phyloP scores from a whole-genome alignment of 768 basidiomycete genomes.

The Boletellus emodensis region DNA sequence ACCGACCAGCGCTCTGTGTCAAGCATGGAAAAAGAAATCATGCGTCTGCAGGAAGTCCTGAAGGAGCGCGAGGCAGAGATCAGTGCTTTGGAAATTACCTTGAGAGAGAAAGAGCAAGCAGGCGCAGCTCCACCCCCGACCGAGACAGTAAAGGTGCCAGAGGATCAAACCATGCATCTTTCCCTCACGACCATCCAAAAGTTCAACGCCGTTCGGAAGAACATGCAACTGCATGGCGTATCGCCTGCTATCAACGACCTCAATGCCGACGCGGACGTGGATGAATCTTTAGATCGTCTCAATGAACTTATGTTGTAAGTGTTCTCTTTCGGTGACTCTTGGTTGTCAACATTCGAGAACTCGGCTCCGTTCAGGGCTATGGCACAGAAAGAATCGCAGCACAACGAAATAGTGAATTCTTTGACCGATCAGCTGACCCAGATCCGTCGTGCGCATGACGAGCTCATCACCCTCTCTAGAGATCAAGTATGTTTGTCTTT shows the following conservation, averaged over 20 bases:
- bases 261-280: slow-evolving; percentile 40
- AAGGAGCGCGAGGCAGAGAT: slow-evolving; percentile 94
- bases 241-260: slow-evolving; percentile 25
- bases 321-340: slow-evolving; percentile 1
- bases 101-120: slow-evolving; percentile 37
- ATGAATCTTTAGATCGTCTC: slow-evolving; percentile 73
- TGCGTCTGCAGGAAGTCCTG: slow-evolving; percentile 90
- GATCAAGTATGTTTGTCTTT: slow-evolving; percentile 62
- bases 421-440: slow-evolving; percentile 64
- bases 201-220: slow-evolving; percentile 70
- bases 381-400: slow-evolving; percentile 94
- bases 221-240: slow-evolving; percentile 50
- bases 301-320: slow-evolving; percentile 92
- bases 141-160: slow-evolving; percentile 9
- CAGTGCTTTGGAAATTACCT: slow-evolving; percentile 55
- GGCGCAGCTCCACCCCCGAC: not conserved
- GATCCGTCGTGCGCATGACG: slow-evolving; percentile 77
- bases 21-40: slow-evolving; percentile 92
- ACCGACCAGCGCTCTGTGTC: slow-evolving; percentile 69
- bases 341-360: slow-evolving; percentile 5
- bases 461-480: slow-evolving; percentile 72
- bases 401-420: slow-evolving; percentile 73
- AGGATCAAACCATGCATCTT: slow-evolving; percentile 38
- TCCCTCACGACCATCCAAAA: slow-evolving; percentile 71
- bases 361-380: slow-evolving; percentile 61